A percentile compares a stretch with the other conserved stretches of the same genome.
These are phyloP conservation scores for Coprinellus micaceus DNA, from an alignment of 768 basidiomycete species.

Conservation along the genomic window DNA sequence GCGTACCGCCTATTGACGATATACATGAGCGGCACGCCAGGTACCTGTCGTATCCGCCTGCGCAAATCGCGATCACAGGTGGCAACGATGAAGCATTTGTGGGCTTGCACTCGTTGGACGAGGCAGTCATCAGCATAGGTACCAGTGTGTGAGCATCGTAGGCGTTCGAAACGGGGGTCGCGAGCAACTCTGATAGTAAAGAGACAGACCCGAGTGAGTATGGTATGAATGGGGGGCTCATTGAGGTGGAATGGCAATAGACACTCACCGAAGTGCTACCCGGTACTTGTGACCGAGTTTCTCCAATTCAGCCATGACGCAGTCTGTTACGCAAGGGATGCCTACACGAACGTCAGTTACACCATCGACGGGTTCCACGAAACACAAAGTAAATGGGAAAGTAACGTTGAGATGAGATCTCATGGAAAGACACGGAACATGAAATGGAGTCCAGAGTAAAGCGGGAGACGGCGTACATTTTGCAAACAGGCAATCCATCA, in stretches of 20 bases:
- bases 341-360: constrained; percentile 43
- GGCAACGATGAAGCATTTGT: constrained; percentile 96
- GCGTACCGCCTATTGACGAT: constrained; percentile 90
- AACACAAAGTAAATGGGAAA: no score
- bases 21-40: constrained; percentile 95
- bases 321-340: constrained; percentile 98
- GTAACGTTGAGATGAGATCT: neutral
- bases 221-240: constrained; percentile 4
- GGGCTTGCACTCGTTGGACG: constrained; percentile 90
- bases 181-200: constrained; percentile 75
- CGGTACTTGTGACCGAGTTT: constrained; percentile 96
- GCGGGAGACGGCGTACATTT: constrained; percentile 86
- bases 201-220: no score
- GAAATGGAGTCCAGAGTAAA: no score
- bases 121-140: constrained; percentile 99
- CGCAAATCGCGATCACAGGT: constrained; percentile 96
- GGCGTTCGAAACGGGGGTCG: constrained; percentile 93
- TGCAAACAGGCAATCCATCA: constrained; percentile 99
- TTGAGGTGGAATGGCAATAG: neutral
- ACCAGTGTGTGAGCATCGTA: constrained; percentile 87
- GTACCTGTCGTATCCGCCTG: constrained; percentile 85
- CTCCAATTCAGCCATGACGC: constrained; percentile 97
- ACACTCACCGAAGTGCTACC: constrained; percentile 81
- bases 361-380: constrained; percentile 8
- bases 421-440: neutral